A percentile compares a stretch with the other conserved stretches of the same genome.
phyloP scores from a whole-genome alignment of 306 rosid species.

The Parietaria judaica region DNA sequence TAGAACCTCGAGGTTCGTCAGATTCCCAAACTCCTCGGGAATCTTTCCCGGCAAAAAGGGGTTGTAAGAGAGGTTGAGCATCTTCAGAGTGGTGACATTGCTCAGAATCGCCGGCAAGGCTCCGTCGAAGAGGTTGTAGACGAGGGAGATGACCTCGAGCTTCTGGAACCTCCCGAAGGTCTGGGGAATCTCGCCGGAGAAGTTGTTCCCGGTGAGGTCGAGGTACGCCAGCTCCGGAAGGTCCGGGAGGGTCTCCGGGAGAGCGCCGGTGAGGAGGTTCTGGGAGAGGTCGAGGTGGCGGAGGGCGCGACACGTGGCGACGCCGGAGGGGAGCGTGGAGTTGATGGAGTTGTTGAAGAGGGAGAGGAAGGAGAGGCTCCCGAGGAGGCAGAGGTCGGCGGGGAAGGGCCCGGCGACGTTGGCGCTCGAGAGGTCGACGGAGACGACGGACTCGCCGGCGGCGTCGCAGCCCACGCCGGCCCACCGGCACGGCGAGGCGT shows the following conservation, averaged over 20 bases:
- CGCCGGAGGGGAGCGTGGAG: slow-evolving; percentile 38
- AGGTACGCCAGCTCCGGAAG: slow-evolving; percentile 46
- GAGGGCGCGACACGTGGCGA: slow-evolving; percentile 45
- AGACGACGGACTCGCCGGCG: slow-evolving; percentile 25
- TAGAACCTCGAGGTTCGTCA: slow-evolving; percentile 47
- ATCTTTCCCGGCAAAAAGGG: slow-evolving; percentile 53
- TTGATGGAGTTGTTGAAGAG: slow-evolving; percentile 66
- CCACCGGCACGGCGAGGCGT: slow-evolving; percentile 65
- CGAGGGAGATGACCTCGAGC: slow-evolving; percentile 59
- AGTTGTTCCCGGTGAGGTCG: slow-evolving; percentile 71
- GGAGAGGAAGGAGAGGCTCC: slow-evolving; percentile 36
- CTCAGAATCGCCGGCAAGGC: slow-evolving; percentile 48
- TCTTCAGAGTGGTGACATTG: slow-evolving; percentile 47
- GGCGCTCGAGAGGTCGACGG: slow-evolving; percentile 48
- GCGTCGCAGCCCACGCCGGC: slow-evolving; percentile 43
- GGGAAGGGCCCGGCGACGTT: slow-evolving; percentile 52
- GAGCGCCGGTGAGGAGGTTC: slow-evolving; percentile 67
- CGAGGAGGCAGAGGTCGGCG: slow-evolving; percentile 51
- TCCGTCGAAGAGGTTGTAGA: slow-evolving; percentile 51
- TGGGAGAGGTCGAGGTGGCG: slow-evolving; percentile 63
- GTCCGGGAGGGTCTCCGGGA: slow-evolving; percentile 43
- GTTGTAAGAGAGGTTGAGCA: slow-evolving; percentile 75
- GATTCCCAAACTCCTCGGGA: slow-evolving; percentile 61
- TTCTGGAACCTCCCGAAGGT: slow-evolving; percentile 46
- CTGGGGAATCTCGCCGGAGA: slow-evolving; percentile 59